phyloP scores from a whole-genome alignment of 495 filamentous ascomycete species.

The Aspergillus haitiensis region DNA sequence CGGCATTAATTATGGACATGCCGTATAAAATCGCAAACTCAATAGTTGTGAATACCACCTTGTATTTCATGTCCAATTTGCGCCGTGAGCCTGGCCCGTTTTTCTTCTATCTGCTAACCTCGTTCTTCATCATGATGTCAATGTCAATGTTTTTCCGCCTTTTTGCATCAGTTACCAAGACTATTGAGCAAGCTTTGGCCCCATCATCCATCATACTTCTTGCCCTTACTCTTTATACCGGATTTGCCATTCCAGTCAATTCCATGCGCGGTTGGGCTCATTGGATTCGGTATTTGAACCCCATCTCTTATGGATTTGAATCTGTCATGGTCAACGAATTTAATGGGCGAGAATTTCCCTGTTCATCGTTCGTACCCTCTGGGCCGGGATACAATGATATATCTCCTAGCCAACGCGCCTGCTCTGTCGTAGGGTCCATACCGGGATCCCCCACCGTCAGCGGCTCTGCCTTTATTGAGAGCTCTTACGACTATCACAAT shows the following conservation, averaged over 20 bases:
- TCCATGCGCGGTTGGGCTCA: slow-evolving; percentile 41
- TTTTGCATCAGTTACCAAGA: slow-evolving; percentile 71
- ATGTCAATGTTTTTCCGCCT: slow-evolving; percentile 77
- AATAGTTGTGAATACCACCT: slow-evolving; percentile 45
- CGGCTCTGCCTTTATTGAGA: slow-evolving; percentile 47
- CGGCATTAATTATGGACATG: slow-evolving; percentile 56
- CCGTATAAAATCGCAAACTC: slow-evolving; percentile 50
- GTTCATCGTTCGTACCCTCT: slow-evolving; percentile 57
- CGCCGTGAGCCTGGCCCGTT: slow-evolving; percentile 62
- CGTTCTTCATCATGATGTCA: slow-evolving; percentile 58
- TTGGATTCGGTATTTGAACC: slow-evolving; percentile 64
- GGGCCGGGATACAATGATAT: slow-evolving; percentile 32
- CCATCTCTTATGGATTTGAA: slow-evolving; percentile 52
- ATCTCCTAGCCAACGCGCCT: slow-evolving; percentile 32
- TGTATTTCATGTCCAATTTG: slow-evolving; percentile 57
- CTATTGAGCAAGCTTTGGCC: slow-evolving; percentile 54
- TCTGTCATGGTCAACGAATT: slow-evolving; percentile 54
- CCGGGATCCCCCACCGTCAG: slow-evolving; percentile 44
- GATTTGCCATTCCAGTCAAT: slow-evolving; percentile 33
- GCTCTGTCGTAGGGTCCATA: slow-evolving; percentile 48
- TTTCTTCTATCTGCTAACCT: slow-evolving; percentile 72
- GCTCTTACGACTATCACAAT: slow-evolving; percentile 48
- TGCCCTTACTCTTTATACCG: slow-evolving; percentile 35
- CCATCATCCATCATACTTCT: slow-evolving; percentile 34
- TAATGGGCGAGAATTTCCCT: slow-evolving; percentile 47